Conservation (phyloP, 2,329 filamentous ascomycete species). For the Alternaria sp. region DNA sequence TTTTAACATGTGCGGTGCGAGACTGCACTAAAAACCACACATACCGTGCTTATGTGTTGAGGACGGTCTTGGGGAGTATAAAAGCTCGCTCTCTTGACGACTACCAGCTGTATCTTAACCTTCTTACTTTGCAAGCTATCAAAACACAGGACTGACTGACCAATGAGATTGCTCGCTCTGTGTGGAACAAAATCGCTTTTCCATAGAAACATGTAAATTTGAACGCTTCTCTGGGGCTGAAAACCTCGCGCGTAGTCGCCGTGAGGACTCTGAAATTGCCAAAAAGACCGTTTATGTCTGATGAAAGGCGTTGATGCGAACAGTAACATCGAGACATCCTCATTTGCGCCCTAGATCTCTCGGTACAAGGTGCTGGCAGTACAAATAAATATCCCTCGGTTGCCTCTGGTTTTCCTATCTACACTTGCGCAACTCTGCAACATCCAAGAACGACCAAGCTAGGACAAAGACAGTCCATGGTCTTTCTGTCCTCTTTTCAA, state of each 20-base stretch:
- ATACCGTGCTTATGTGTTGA: neutral
- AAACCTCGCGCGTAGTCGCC: rapidly evolving
- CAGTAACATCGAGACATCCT: too few relatives aligned
- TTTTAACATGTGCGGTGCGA: neutral
- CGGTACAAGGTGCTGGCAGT: neutral
- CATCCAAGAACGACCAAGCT: too few relatives aligned
- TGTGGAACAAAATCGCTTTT: neutral
- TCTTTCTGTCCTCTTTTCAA: too few relatives aligned
- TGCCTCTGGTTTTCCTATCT: neutral
- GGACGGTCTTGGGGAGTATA: neutral
- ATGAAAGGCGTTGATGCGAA: too few relatives aligned
- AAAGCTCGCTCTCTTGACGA: neutral
- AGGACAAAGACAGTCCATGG: too few relatives aligned
- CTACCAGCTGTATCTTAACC: too few relatives aligned
- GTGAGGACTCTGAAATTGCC: too few relatives aligned
- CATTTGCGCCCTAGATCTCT: too few relatives aligned
- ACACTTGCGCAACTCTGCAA: neutral
- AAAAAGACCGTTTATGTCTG: too few relatives aligned
- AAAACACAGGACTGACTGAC: neutral
- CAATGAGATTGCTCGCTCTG: neutral
- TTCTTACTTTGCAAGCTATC: too few relatives aligned
- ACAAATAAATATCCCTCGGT: neutral
- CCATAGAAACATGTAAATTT: neutral
- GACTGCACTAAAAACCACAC: neutral
- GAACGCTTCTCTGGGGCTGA: neutral